Conservation (phyloP, 495 filamentous ascomycete genomes). For the Penicillium mononematosum region DNA sequence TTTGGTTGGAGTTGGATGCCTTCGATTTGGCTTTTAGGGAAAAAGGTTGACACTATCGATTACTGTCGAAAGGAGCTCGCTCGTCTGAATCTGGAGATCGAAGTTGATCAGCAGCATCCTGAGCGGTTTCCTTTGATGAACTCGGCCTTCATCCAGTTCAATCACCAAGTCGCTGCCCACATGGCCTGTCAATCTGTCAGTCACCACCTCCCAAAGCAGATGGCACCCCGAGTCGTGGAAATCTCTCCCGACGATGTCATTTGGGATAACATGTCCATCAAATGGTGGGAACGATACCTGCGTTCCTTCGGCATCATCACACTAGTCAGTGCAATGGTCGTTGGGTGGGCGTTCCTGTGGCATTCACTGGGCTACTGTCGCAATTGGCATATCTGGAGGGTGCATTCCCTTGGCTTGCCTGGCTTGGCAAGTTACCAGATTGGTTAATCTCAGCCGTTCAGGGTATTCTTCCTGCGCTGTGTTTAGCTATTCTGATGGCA, state of each 20-base stretch:
- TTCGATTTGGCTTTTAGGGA: conserved; percentile 72
- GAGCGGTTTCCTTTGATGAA: conserved; percentile 94
- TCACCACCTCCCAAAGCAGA: conserved; percentile 89
- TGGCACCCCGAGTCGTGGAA: conserved; percentile 90
- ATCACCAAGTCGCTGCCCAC: conserved; percentile 94
- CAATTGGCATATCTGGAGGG: conserved; percentile 68
- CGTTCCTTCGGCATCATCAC: conserved; percentile 65
- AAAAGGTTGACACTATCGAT: conserved; percentile 94
- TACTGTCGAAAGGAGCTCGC: conserved; percentile 87
- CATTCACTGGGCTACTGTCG: conserved; percentile 79
- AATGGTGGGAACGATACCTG: conserved; percentile 89
- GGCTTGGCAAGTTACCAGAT: conserved; percentile 61
- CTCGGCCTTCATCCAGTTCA: conserved; percentile 98
- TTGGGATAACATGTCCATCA: conserved; percentile 97
- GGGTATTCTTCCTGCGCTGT: conserved; percentile 79
- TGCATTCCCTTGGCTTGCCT: conserved; percentile 65
- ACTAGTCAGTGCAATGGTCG: conserved; percentile 71
- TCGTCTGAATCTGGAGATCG: conserved; percentile 87
- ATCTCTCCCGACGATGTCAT: conserved; percentile 92
- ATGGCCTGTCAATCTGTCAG: conserved; percentile 95
- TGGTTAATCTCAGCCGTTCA: conserved; percentile 71
- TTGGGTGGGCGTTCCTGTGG: conserved; percentile 89
- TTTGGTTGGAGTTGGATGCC: conserved; percentile 83
- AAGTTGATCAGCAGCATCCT: conserved; percentile 80
- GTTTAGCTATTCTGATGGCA: conserved; percentile 76